phyloP scores from a whole-genome alignment of 805 yeast species.

The Ogataea parapolymorpha region DNA sequence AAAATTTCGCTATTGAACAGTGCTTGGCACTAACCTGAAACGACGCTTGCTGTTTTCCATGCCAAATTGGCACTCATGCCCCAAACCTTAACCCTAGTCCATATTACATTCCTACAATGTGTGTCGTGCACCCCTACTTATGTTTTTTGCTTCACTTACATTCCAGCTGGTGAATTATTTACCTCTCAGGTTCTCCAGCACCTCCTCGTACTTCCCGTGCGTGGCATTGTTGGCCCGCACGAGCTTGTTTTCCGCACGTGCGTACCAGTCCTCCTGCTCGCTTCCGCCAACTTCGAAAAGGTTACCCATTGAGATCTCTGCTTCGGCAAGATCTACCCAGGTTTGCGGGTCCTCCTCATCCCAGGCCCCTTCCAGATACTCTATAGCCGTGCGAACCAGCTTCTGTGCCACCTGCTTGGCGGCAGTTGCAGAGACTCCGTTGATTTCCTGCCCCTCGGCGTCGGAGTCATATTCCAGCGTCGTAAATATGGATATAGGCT shows the following conservation, averaged over 20 bases:
- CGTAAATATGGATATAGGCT: slow-evolving; percentile 52
- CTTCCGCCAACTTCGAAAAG: slow-evolving; percentile 58
- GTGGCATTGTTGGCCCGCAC: slow-evolving; percentile 75
- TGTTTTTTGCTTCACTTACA: not conserved
- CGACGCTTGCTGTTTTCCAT: not conserved
- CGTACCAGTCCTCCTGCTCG: slow-evolving; percentile 66
- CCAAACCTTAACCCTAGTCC: too few relatives aligned
- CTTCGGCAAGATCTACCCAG: slow-evolving; percentile 86
- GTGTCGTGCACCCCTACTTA: not conserved
- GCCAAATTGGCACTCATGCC: too few relatives aligned
- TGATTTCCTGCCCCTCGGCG: slow-evolving; percentile 34
- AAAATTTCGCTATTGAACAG: not conserved
- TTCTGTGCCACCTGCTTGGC: slow-evolving; percentile 50
- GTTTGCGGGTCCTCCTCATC: slow-evolving; percentile 73
- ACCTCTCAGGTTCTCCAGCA: slow-evolving; percentile 48
- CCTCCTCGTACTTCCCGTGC: slow-evolving; percentile 67
- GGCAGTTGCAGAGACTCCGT: slow-evolving; percentile 38
- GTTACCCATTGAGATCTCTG: slow-evolving; percentile 76
- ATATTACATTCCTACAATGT: not conserved
- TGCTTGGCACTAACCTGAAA: not conserved
- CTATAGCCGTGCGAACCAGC: slow-evolving; percentile 51
- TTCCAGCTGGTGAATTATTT: slow-evolving; percentile 2
- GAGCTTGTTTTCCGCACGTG: slow-evolving; percentile 64
- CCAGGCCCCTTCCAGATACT: slow-evolving; percentile 55
- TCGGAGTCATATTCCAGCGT: slow-evolving; percentile 57